These are phyloP conservation scores for Haplosporangium sp. DNA, from an alignment of 371 early-diverging fungal genomes.

Conservation along the genomic window DNA sequence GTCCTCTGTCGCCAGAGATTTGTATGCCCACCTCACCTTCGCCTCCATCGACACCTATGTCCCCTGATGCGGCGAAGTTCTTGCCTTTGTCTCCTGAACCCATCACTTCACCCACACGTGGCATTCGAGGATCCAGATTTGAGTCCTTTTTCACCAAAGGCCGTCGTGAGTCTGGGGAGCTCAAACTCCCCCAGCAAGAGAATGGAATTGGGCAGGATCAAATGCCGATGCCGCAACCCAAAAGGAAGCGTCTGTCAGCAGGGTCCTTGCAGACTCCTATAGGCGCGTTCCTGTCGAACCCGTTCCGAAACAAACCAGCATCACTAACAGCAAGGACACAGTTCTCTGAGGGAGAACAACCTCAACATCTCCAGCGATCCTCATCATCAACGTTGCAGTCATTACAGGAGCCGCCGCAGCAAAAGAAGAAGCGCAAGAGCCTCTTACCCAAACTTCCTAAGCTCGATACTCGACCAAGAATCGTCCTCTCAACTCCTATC, in stretches of 20 bases:
- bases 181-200: not conserved
- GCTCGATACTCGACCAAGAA: conserved; percentile 39
- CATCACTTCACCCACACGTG: conserved; percentile 1
- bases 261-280: conserved; percentile 33
- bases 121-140: conserved; percentile 13
- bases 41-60: conserved; percentile 20
- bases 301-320: conserved; percentile 22
- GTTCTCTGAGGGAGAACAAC: not conserved
- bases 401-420: not conserved
- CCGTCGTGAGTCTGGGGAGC: conserved; percentile 2
- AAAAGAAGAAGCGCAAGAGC: conserved; percentile 21
- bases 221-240: conserved; percentile 5
- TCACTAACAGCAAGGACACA: conserved; percentile 7
- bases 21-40: conserved; percentile 17
- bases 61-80: not conserved
- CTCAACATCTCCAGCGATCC: not conserved
- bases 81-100: conserved; percentile 21
- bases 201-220: not conserved
- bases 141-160: conserved; percentile 15
- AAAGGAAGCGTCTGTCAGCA: conserved; percentile 34
- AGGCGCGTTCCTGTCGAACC: conserved; percentile 33
- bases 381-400: not conserved
- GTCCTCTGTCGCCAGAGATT: conserved; percentile 18
- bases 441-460: conserved; percentile 32
- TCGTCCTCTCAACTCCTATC: conserved; percentile 7